phyloP scores from a whole-genome alignment of 495 filamentous ascomycete species.

The Xylaria palmicola region DNA sequence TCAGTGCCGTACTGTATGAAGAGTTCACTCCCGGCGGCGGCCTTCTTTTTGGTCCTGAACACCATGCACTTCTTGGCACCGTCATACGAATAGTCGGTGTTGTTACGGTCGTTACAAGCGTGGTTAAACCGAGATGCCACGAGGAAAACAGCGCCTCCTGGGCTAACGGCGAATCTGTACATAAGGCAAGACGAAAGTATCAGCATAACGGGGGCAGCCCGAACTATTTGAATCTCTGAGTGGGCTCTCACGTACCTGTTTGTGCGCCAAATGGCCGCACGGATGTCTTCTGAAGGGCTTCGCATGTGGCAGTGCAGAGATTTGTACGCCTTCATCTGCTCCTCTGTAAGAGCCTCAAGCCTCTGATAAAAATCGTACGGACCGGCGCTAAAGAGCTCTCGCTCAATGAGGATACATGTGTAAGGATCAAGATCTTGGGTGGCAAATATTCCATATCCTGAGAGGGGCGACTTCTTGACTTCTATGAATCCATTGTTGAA shows the following conservation, averaged over 20 bases:
- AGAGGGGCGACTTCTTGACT: constrained; percentile 20
- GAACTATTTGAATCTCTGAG: no score
- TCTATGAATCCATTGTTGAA: constrained; percentile 21
- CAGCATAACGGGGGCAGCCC: no score
- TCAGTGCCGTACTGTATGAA: constrained; percentile 29
- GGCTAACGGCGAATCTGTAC: constrained; percentile 23
- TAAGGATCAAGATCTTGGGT: constrained; percentile 17
- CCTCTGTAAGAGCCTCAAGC: constrained; percentile 3
- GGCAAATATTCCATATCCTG: constrained; percentile 35
- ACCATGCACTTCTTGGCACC: neutral
- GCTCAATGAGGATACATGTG: constrained; percentile 29
- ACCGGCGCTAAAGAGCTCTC: constrained; percentile 27
- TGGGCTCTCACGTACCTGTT: constrained; percentile 16
- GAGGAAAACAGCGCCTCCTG: constrained; percentile 25
- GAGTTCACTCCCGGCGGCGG: constrained; percentile 27
- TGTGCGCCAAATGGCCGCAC: constrained; percentile 11
- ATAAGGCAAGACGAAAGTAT: neutral
- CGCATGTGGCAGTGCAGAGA: neutral
- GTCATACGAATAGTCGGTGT: constrained; percentile 26
- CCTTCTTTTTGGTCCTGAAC: constrained; percentile 13
- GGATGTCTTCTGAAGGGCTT: constrained; percentile 2
- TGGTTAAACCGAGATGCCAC: constrained; percentile 37
- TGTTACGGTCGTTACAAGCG: constrained; percentile 26
- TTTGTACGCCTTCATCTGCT: constrained; percentile 7
- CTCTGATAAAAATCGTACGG: constrained; percentile 14